Conservation (phyloP, 192 early-diverging fungal species). For the Coemansia sp. region DNA sequence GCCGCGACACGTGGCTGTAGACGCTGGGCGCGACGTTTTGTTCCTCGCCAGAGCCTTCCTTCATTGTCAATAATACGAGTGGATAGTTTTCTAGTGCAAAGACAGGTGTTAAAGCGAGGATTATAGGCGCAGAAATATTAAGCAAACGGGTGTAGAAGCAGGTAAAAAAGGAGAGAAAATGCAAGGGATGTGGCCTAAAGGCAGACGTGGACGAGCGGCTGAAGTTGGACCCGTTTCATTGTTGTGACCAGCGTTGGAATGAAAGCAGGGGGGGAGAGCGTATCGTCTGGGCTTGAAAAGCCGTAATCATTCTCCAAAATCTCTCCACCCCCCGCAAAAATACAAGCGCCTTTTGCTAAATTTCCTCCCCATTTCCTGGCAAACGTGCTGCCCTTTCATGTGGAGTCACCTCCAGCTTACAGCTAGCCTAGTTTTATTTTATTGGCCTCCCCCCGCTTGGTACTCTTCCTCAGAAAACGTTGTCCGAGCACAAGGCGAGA, state of each 20-base stretch:
- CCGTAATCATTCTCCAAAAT: slow-evolving; percentile 20
- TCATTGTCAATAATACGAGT: slow-evolving; percentile 15
- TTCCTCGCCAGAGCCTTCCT: slow-evolving; percentile 55
- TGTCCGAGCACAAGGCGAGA: not conserved
- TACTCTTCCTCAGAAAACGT: not conserved
- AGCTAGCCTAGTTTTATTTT: not conserved
- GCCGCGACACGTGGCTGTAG: slow-evolving; percentile 52
- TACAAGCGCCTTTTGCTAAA: not conserved
- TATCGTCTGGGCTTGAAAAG: slow-evolving; percentile 1
- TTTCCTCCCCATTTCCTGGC: not conserved
- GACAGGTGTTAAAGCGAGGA: not conserved
- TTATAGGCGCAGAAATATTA: not conserved
- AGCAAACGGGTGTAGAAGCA: not conserved
- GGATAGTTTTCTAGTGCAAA: not conserved
- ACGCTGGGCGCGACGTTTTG: slow-evolving; percentile 54
- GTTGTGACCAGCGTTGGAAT: slow-evolving; percentile 2
- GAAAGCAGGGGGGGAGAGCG: not conserved
- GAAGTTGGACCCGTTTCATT: slow-evolving; percentile 1
- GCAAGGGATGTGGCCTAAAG: not conserved
- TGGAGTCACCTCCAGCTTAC: not conserved
- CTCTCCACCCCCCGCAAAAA: slow-evolving; percentile 1
- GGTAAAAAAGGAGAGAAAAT: not conserved
- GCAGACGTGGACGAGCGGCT: not conserved
- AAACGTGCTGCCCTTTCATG: not conserved
- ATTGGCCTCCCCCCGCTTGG: not conserved